Conservation (phyloP, 2,329 filamentous ascomycete species). For the Geosmithia morbida region DNA sequence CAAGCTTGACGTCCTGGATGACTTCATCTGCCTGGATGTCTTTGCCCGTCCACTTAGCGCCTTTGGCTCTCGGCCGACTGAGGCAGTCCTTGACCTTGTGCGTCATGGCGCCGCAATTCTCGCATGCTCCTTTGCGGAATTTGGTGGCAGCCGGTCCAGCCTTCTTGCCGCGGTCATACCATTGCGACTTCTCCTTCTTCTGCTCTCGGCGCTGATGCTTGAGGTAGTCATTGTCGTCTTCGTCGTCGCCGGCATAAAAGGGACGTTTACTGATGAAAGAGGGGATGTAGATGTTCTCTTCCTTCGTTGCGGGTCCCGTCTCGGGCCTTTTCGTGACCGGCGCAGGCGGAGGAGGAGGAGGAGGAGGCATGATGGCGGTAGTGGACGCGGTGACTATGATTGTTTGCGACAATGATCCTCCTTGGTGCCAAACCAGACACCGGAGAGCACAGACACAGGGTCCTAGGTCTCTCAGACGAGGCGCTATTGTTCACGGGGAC, state of each 20-base stretch:
- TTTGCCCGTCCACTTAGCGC: conserved; percentile 81
- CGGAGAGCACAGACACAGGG: not conserved
- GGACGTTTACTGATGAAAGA: conserved; percentile 96
- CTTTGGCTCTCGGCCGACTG: conserved; percentile 72
- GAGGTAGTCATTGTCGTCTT: conserved; percentile 70
- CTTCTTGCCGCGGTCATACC: conserved; percentile 86
- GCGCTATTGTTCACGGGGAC: not conserved
- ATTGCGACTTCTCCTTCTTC: conserved; percentile 62
- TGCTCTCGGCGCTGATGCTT: conserved; percentile 68
- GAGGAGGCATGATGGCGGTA: conserved; percentile 1
- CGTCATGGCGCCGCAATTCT: conserved; percentile 95
- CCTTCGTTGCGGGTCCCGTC: conserved; percentile 43
- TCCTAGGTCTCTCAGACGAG: not conserved
- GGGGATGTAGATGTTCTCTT: conserved; percentile 97
- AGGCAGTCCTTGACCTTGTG: conserved; percentile 94
- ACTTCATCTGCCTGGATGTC: conserved; percentile 90
- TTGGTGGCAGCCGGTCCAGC: conserved; percentile 82
- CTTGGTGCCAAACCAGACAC: not conserved
- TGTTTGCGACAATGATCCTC: conserved; percentile 1
- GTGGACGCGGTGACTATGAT: not conserved
- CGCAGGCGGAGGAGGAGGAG: conserved; percentile 13
- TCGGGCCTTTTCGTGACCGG: conserved; percentile 13
- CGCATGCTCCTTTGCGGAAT: conserved; percentile 93
- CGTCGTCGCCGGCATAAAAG: conserved; percentile 79
- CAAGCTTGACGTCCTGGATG: conserved; percentile 70